phyloP scores from a whole-genome alignment of 768 basidiomycete genomes.

The Candolleomyces eurysporus region DNA sequence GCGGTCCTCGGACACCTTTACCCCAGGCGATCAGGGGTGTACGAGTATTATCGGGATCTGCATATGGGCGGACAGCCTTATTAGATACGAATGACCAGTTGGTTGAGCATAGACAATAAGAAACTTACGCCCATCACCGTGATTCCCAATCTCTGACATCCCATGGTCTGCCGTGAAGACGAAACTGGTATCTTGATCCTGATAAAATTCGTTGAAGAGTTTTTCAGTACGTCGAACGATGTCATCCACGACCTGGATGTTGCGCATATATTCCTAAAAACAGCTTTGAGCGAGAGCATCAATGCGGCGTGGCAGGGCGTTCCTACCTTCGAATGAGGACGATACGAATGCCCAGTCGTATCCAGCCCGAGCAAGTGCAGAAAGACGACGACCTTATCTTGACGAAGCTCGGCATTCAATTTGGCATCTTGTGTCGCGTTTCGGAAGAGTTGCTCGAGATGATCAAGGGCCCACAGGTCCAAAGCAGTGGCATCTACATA shows the following conservation, averaged over 20 bases:
- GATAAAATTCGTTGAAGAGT: slow-evolving; percentile 62
- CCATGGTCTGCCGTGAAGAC: slow-evolving; percentile 90
- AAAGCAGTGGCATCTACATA: slow-evolving; percentile 67
- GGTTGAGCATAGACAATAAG: not conserved
- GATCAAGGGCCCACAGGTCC: slow-evolving; percentile 78
- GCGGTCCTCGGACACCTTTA: slow-evolving; percentile 68
- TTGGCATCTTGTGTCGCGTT: slow-evolving; percentile 57
- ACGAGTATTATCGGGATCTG: slow-evolving; percentile 87
- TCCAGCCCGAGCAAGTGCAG: slow-evolving; percentile 82
- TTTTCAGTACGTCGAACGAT: slow-evolving; percentile 68
- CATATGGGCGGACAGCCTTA: not conserved
- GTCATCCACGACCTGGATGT: slow-evolving; percentile 74
- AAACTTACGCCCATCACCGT: slow-evolving; percentile 77
- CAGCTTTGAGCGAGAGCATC: not conserved
- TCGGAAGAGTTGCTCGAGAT: slow-evolving; percentile 56
- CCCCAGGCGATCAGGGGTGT: slow-evolving; percentile 88
- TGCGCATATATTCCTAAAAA: slow-evolving; percentile 78
- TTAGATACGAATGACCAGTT: not conserved
- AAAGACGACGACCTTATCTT: slow-evolving; percentile 72
- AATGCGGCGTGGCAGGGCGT: not conserved
- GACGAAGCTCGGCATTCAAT: slow-evolving; percentile 51
- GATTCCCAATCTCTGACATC: slow-evolving; percentile 86
- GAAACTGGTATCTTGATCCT: slow-evolving; percentile 67
- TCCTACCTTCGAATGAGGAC: slow-evolving; percentile 71
- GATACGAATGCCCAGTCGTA: slow-evolving; percentile 83